Evolutionary conservation across 139 green algal species (phyloP), one percentile per base, ranked within the genome.

Genomic region (Tetraselmis striata): DNA sequence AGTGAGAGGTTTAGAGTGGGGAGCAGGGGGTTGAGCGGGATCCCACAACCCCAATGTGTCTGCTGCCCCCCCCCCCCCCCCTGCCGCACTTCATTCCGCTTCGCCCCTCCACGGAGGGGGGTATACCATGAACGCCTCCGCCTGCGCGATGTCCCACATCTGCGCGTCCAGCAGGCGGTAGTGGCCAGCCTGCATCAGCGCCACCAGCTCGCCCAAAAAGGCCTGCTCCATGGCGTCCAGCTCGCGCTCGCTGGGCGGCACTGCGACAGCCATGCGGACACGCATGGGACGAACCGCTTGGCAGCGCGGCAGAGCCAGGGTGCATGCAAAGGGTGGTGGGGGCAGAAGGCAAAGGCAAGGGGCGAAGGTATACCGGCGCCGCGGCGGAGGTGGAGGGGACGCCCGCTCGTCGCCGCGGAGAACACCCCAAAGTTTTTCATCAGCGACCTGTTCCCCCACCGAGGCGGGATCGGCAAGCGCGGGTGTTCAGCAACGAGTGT

Each of bases 131-230:
- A 95, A 96, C 75, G 90, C 80, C 78, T 96, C 91, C 5, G 76
- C 76, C 76, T 89, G 81, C 22, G 93, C 92, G n/a, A 88, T 84
- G 0, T 91, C 83, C 90, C 90, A 96, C 30, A 94, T 90, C 18
- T 85, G 59, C 26, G 83, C 28, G 31, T 80, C 90, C 31, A 95
- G 77, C 59, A 94, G 81, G 31, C 89, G 79, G 87, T 91, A 96
- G 78, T 94, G 90, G 0, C 85, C 84, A 1, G 85, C 81, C 25
- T 82, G 30, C 85, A 96, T 87, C 74, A 96, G 88, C 75, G 86
- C 79, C 1, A 90, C 74, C 32, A 95, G 90, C 78, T 93, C 91
- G 1, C 80, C 79, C 45, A 96, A 79, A 29, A 95, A 93, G 2
- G 78, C 79, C 23, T 86, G 31, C 82, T 95, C 91, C 58, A 81